Evolutionary conservation across 257 asterid species (phyloP).

Genomic region (Linderniella brevidens): DNA sequence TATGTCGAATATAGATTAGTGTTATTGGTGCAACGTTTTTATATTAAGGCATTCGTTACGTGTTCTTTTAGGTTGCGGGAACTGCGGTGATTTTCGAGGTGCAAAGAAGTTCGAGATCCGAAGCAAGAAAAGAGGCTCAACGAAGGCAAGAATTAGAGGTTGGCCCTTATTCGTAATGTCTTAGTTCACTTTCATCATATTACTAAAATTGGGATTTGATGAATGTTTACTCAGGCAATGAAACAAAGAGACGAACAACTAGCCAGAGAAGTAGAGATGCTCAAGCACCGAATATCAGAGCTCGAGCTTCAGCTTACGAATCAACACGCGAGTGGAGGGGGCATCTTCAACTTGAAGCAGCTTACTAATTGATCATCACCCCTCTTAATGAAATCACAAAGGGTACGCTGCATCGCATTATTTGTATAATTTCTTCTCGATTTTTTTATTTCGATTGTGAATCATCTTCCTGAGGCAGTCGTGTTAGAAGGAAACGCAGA

Average conservation of each 20-base stretch:
- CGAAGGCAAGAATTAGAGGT: constrained; percentile 64
- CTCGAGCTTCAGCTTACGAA: constrained; percentile 34
- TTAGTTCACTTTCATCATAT: background rate
- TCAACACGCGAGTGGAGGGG: too few relatives aligned
- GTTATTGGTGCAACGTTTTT: too few relatives aligned
- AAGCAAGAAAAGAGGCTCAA: constrained; percentile 73
- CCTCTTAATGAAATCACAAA: too few relatives aligned
- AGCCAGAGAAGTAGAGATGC: constrained; percentile 39
- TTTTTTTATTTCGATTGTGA: too few relatives aligned
- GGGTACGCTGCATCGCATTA: too few relatives aligned
- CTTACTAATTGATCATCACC: too few relatives aligned
- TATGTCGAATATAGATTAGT: too few relatives aligned
- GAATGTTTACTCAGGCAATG: constrained; percentile 22
- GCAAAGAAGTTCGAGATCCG: constrained; percentile 70
- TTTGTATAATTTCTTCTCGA: too few relatives aligned
- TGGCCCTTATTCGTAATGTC: background rate
- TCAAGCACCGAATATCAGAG: constrained; percentile 25
- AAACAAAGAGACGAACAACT: constrained; percentile 46
- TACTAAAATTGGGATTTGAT: background rate
- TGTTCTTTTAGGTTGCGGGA: constrained; percentile 47
- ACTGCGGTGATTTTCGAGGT: constrained; percentile 57
- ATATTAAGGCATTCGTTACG: too few relatives aligned
- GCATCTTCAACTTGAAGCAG: too few relatives aligned
- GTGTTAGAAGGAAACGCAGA: too few relatives aligned
- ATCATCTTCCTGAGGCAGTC: too few relatives aligned